phyloP scores from a whole-genome alignment of 2,329 filamentous ascomycete species.

The Thelonectria discophora region DNA sequence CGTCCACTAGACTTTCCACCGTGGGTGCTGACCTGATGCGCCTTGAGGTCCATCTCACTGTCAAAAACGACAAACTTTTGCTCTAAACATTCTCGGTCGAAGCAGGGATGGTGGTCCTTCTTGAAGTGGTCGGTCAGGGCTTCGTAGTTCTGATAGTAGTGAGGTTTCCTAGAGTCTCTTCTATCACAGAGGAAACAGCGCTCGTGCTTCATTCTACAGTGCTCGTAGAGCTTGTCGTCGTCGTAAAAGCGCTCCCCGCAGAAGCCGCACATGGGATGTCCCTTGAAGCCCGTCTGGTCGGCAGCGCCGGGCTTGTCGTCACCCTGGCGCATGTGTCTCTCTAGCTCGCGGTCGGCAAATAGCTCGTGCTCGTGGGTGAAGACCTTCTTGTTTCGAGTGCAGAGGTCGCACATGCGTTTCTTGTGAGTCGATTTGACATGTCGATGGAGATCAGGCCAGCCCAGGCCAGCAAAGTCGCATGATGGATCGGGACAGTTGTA shows the following conservation, averaged over 20 bases:
- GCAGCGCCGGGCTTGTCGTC: conserved; percentile 89
- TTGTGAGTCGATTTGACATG: conserved; percentile 85
- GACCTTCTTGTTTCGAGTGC: conserved; percentile 93
- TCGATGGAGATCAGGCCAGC: conserved; percentile 66
- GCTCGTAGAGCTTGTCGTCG: conserved; percentile 91
- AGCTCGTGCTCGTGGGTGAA: conserved; percentile 98
- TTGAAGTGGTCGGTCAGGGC: conserved; percentile 87
- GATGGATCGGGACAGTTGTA: conserved; percentile 92
- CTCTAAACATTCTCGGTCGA: conserved; percentile 87
- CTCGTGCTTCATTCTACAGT: conserved; percentile 94
- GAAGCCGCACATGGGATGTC: conserved; percentile 93
- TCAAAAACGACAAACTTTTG: conserved; percentile 99
- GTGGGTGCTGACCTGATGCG: conserved; percentile 87
- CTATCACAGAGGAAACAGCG: conserved; percentile 94
- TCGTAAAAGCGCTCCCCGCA: conserved; percentile 94
- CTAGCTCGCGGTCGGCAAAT: conserved; percentile 81
- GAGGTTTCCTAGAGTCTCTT: conserved; percentile 72
- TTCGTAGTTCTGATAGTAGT: conserved; percentile 92
- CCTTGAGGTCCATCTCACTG: conserved; percentile 93
- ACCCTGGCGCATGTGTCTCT: conserved; percentile 87
- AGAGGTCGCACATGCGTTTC: conserved; percentile 92
- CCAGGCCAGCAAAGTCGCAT: conserved; percentile 82
- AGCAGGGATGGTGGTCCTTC: conserved; percentile 85
- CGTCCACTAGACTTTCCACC: conserved; percentile 85
- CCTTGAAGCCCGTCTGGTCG: conserved; percentile 95